phyloP scores from a whole-genome alignment of 805 yeast species.

The Lachancea waltii region DNA sequence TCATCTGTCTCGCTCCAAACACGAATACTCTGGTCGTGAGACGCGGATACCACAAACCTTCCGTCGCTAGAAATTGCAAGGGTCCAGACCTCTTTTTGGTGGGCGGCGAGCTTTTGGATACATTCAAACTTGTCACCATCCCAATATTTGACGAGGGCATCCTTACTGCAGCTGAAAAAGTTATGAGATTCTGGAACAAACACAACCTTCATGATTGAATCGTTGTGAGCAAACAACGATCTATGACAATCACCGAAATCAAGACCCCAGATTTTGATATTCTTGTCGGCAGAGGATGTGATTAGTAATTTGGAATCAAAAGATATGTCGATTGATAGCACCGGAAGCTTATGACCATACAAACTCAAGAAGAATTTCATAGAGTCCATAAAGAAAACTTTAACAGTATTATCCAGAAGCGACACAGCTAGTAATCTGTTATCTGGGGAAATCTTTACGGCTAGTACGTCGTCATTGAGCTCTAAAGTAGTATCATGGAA shows the following conservation, averaged over 20 bases:
- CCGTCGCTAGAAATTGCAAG: constrained; percentile 73
- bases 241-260: constrained; percentile 99
- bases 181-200: constrained; percentile 83
- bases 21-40: constrained; percentile 91
- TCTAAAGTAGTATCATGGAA: constrained; percentile 78
- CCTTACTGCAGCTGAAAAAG: constrained; percentile 87
- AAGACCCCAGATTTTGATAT: constrained; percentile 95
- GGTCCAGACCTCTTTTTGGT: constrained; percentile 92
- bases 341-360: constrained; percentile 96
- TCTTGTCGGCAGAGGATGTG: constrained; percentile 95
- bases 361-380: constrained; percentile 81
- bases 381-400: constrained; percentile 82
- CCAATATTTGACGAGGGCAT: constrained; percentile 89
- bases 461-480: constrained; percentile 75
- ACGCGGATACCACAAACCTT: constrained; percentile 64
- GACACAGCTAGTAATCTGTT: constrained; percentile 73
- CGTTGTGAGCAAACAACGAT: constrained; percentile 95
- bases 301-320: constrained; percentile 79
- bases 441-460: constrained; percentile 77
- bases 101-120: constrained; percentile 79
- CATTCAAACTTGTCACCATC: constrained; percentile 97
- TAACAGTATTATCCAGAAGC: constrained; percentile 87
- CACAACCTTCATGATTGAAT: constrained; percentile 81
- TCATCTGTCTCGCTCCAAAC: constrained; percentile 93
- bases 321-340: constrained; percentile 85